Percentiles rank a stretch among this genome's conserved stretches.
These are phyloP conservation scores for Aplosporella prunicola DNA, from an alignment of 2,329 filamentous ascomycete genomes.

Conservation along the genomic window DNA sequence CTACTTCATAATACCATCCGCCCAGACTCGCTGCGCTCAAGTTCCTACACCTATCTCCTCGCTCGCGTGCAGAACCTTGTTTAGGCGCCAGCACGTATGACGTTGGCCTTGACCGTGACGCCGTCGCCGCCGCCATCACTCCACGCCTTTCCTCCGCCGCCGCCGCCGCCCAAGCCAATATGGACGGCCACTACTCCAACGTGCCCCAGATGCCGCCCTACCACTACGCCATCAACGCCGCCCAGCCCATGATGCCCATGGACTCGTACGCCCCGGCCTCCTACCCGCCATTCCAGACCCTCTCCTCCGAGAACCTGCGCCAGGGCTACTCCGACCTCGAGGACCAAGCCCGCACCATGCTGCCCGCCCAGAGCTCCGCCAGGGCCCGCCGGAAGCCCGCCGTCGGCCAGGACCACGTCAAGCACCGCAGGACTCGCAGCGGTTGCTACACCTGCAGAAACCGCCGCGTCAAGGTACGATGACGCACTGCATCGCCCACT, in stretches of 20 bases:
- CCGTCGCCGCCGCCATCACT: conserved; percentile 2
- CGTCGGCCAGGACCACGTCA: conserved; percentile 57
- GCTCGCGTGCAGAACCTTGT: too few species aligned
- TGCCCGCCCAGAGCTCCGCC: conserved; percentile 16
- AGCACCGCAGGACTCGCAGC: conserved; percentile 85
- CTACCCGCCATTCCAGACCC: conserved; percentile 23
- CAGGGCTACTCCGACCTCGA: conserved; percentile 28
- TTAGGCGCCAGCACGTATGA: background rate
- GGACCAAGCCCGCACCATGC: conserved; percentile 19
- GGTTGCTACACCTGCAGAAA: conserved; percentile 89
- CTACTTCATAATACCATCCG: too few species aligned
- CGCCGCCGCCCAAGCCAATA: conserved; percentile 24
- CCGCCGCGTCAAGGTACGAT: conserved; percentile 64
- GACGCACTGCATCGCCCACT: too few species aligned
- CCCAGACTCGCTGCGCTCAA: too few species aligned
- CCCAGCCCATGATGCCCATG: conserved; percentile 22
- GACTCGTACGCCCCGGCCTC: conserved; percentile 18
- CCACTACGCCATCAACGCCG: conserved; percentile 26
- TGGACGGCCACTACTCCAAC: conserved; percentile 30
- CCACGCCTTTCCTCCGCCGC: conserved; percentile 11
- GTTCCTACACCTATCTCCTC: too few species aligned
- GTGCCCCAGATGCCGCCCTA: conserved; percentile 22
- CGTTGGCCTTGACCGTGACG: background rate
- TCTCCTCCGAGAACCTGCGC: conserved; percentile 24
- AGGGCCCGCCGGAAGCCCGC: conserved; percentile 22